Percentiles rank a stretch among this genome's conserved stretches.
Conservation (phyloP, 2,329 filamentous ascomycete genomes). For the Calonectria crousiana region DNA sequence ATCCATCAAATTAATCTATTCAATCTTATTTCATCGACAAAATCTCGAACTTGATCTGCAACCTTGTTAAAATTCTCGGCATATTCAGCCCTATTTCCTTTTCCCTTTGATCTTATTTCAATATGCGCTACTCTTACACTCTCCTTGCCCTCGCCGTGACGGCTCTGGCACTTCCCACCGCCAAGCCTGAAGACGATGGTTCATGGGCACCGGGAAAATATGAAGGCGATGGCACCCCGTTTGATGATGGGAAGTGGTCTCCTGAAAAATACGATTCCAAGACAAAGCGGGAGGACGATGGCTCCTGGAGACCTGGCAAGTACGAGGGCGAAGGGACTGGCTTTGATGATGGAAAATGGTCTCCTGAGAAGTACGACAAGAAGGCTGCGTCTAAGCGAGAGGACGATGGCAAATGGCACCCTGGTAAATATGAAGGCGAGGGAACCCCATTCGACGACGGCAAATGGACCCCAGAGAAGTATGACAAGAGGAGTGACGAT, state of each 20-base stretch:
- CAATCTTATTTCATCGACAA: not conserved
- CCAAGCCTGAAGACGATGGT: not conserved
- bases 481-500: too few relatives aligned
- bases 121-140: slow-evolving; percentile 6
- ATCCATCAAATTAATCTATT: not conserved
- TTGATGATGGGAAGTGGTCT: not conserved
- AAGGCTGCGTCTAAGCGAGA: not conserved
- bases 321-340: not conserved
- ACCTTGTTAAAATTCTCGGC: not conserved
- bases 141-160: not conserved
- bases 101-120: not conserved
- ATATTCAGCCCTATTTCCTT: not conserved
- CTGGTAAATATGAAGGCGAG: not conserved
- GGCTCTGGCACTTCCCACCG: not conserved
- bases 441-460: not conserved
- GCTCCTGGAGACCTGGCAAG: not conserved
- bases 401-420: not conserved
- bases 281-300: not conserved
- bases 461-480: not conserved
- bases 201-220: slow-evolving; percentile 4
- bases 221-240: not conserved
- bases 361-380: not conserved
- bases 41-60: not conserved
- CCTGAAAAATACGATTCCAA: not conserved
- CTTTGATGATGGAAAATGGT: not conserved